phyloP scores from a whole-genome alignment of 257 asterid genomes.

The Nicotiana attenuata region DNA sequence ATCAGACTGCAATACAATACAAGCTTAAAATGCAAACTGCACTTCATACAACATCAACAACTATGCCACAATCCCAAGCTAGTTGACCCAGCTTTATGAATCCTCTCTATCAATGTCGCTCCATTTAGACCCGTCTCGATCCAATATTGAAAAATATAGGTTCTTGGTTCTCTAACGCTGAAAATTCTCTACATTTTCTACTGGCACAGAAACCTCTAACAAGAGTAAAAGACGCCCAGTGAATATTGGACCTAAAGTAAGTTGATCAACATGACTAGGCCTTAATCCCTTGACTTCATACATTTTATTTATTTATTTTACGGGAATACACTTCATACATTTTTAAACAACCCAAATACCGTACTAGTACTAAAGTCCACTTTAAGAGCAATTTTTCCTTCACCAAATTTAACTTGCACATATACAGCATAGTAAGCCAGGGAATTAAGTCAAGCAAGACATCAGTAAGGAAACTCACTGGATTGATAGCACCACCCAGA shows the following conservation, averaged over 20 bases:
- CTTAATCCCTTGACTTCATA: too few species aligned
- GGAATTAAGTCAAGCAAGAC: background rate
- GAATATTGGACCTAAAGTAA: background rate
- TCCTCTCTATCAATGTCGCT: background rate
- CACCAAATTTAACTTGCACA: background rate
- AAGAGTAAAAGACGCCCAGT: background rate
- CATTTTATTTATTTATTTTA: too few species aligned
- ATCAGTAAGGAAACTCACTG: constrained; percentile 49
- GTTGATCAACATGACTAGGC: background rate
- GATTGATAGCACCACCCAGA: constrained; percentile 86
- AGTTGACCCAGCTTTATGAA: too few species aligned
- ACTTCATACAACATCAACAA: background rate
- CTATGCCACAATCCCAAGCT: background rate
- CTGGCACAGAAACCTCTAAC: background rate
- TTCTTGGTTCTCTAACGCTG: background rate
- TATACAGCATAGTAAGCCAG: background rate
- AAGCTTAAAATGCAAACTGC: background rate
- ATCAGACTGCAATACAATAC: constrained; percentile 3
- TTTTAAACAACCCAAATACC: too few species aligned
- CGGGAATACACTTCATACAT: too few species aligned
- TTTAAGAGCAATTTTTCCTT: background rate
- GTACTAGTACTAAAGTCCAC: background rate
- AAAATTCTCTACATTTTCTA: background rate
- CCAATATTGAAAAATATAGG: background rate
- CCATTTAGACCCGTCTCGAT: background rate